Conservation (phyloP, 2,329 filamentous ascomycete genomes). For the Nannizzia gypsea region DNA sequence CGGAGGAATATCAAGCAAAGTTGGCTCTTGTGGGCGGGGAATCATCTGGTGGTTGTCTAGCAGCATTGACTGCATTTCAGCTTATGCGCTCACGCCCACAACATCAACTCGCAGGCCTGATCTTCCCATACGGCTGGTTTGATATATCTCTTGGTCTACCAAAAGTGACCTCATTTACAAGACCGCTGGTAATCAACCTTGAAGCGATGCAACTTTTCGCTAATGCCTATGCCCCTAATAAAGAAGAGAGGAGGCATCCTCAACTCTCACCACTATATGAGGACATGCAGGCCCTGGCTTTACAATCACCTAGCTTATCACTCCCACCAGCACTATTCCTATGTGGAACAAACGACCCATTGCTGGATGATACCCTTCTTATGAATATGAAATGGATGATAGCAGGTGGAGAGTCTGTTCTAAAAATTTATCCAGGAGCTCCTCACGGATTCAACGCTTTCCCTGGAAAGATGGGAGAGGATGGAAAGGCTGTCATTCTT, state of each 20-base stretch:
- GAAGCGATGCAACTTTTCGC: background rate
- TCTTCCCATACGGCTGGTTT: background rate
- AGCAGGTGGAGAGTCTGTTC: slow-evolving; percentile 38
- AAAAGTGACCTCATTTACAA: background rate
- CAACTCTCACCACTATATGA: slow-evolving; percentile 41
- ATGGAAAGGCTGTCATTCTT: background rate
- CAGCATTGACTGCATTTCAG: slow-evolving; percentile 37
- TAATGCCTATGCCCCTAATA: background rate
- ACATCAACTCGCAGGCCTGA: background rate
- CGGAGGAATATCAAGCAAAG: slow-evolving; percentile 32
- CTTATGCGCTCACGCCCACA: slow-evolving; percentile 25
- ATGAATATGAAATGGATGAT: slow-evolving; percentile 46
- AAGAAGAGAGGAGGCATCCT: slow-evolving; percentile 21
- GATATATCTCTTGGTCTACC: background rate
- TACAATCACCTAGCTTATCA: slow-evolving; percentile 15
- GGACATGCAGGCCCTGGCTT: slow-evolving; percentile 25
- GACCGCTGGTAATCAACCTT: background rate
- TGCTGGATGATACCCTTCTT: slow-evolving; percentile 42
- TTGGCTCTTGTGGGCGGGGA: slow-evolving; percentile 39
- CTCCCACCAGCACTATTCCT: slow-evolving; percentile 45
- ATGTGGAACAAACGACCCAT: slow-evolving; percentile 43
- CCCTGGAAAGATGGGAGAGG: background rate
- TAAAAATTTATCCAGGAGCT: slow-evolving; percentile 45
- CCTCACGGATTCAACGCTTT: slow-evolving; percentile 43
- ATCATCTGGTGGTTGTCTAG: slow-evolving; percentile 43